Evolutionary conservation across 169 alveolate species (phyloP).

Genomic region (Eimeria sp.): DNA sequence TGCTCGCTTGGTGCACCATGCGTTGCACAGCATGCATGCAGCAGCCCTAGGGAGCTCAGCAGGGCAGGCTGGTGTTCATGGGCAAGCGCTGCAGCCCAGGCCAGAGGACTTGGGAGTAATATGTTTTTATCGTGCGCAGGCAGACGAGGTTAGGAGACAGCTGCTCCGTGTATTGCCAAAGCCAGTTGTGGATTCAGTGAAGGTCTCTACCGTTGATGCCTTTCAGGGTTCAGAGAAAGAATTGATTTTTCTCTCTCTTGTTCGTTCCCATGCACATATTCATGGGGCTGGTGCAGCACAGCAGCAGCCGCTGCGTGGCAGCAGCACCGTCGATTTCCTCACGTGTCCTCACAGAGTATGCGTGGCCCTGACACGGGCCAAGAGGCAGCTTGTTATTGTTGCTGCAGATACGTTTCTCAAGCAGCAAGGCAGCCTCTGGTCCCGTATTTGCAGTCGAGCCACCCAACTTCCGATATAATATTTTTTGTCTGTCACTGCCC

Average conservation of each 20-base stretch:
- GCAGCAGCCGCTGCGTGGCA: not conserved
- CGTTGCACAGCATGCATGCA: not conserved
- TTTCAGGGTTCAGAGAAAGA: constrained; percentile 84
- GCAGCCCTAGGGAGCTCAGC: not conserved
- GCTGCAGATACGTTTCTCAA: constrained; percentile 23
- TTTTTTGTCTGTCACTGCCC: no score
- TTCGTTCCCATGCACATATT: constrained; percentile 40
- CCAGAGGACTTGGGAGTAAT: constrained; percentile 78
- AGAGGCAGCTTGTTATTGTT: constrained; percentile 75
- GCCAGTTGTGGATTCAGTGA: not conserved
- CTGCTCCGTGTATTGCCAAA: constrained; percentile 14
- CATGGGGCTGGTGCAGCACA: not conserved
- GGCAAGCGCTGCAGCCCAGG: not conserved
- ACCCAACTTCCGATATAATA: not conserved
- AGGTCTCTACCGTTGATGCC: constrained; percentile 83
- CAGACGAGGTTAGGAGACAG: constrained; percentile 14
- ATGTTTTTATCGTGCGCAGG: constrained; percentile 76
- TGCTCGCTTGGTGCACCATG: constrained; percentile 31
- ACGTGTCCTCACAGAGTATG: constrained; percentile 73
- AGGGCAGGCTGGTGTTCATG: no score
- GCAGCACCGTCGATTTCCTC: constrained; percentile 25
- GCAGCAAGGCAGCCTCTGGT: constrained; percentile 20
- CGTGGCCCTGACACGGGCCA: constrained; percentile 82
- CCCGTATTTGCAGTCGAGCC: constrained; percentile 45
- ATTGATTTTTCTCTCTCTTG: constrained; percentile 78